These are phyloP conservation scores for Boechera divaricarpa DNA, from an alignment of 345 rosid species.

Conservation along the genomic window DNA sequence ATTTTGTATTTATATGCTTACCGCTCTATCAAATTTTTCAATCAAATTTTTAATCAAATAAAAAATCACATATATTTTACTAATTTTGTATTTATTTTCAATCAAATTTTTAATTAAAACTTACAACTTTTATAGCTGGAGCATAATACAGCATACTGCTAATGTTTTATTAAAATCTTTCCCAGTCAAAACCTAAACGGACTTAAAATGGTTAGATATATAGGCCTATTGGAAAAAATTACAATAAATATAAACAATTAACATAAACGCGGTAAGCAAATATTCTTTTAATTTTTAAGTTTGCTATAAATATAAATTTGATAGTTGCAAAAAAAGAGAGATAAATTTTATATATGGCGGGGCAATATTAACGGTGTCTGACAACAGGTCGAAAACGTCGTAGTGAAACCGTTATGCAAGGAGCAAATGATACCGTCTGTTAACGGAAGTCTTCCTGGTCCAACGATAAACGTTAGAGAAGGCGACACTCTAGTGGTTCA, in stretches of 20 bases:
- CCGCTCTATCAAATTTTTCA: too few relatives aligned
- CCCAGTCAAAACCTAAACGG: too few relatives aligned
- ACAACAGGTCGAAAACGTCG: slow-evolving; percentile 64
- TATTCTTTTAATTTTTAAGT: neutral
- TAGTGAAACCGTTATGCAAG: slow-evolving; percentile 56
- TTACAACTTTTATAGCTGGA: too few relatives aligned
- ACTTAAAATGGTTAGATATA: neutral
- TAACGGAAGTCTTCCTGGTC: slow-evolving; percentile 81
- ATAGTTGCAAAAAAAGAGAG: neutral
- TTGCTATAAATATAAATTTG: neutral
- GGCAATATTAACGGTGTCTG: neutral
- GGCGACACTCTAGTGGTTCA: slow-evolving; percentile 79
- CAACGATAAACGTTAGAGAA: slow-evolving; percentile 62
- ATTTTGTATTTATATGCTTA: too few relatives aligned
- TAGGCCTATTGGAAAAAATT: neutral
- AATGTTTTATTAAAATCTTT: too few relatives aligned
- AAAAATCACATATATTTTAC: too few relatives aligned
- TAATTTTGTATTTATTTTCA: too few relatives aligned
- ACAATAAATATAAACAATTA: neutral
- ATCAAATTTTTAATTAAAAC: too few relatives aligned
- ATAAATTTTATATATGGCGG: neutral
- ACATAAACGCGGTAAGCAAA: neutral
- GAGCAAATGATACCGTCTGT: slow-evolving; percentile 64
- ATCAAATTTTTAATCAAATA: too few relatives aligned
- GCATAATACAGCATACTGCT: too few relatives aligned